Evolutionary conservation across 2,329 filamentous ascomycete species (phyloP).

Genomic region (Curvularia sp.): DNA sequence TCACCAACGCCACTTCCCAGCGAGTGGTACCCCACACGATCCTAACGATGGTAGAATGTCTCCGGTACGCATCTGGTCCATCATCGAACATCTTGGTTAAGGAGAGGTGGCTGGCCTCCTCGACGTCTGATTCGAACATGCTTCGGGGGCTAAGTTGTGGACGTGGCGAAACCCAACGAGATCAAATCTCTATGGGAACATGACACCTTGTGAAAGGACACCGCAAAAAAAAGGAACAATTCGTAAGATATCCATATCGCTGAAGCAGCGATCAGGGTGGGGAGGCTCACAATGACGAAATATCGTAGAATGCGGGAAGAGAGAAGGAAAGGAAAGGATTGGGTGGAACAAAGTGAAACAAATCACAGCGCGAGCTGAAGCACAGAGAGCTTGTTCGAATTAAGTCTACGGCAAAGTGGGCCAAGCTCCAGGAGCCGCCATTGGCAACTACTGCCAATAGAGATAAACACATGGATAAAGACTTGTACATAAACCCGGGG

Average conservation of each 20-base stretch:
- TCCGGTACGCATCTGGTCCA: conserved; percentile 5
- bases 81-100: neutral
- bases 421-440: conserved; percentile 25
- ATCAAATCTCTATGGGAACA: neutral
- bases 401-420: conserved; percentile 24
- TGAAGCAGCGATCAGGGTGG: neutral
- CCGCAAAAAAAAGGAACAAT: neutral
- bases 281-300: neutral
- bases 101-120: too few relatives aligned
- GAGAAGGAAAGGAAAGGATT: neutral
- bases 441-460: conserved; percentile 30
- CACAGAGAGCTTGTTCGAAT: conserved; percentile 18
- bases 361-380: neutral
- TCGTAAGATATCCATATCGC: neutral
- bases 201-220: neutral
- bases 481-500: conserved; percentile 20
- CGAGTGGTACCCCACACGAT: conserved; percentile 28
- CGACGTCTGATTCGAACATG: neutral
- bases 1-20: conserved; percentile 4
- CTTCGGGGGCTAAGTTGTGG: neutral
- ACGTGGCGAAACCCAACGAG: neutral
- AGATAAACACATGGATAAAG: conserved; percentile 6
- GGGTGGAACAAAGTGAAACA: neutral
- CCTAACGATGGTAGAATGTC: conserved; percentile 14
- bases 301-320: neutral